Percentiles rank a stretch among this genome's conserved stretches.
These are phyloP conservation scores for Rhizodiscina lignyota DNA, from an alignment of 495 filamentous ascomycete species.

Conservation along the genomic window DNA sequence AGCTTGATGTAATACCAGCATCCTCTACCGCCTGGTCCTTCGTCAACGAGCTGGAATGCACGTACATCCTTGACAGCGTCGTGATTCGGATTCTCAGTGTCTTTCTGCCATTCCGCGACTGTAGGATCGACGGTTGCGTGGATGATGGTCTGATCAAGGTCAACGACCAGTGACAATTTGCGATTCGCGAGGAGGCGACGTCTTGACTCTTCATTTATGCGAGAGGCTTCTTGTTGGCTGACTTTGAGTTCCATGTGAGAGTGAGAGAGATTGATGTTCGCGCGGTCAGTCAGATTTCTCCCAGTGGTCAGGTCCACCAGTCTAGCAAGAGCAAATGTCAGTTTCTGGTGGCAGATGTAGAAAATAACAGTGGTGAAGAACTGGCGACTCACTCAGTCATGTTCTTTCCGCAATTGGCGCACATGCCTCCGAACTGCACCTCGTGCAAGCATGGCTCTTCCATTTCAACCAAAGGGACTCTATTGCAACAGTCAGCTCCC, in stretches of 20 bases:
- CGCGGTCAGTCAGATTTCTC: too few species aligned
- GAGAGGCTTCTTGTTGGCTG: slow-evolving; percentile 49
- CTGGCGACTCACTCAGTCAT: slow-evolving; percentile 63
- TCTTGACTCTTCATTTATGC: slow-evolving; percentile 73
- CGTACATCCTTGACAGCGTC: slow-evolving; percentile 76
- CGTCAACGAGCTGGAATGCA: slow-evolving; percentile 72
- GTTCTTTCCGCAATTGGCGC: slow-evolving; percentile 85
- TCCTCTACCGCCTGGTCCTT: slow-evolving; percentile 54
- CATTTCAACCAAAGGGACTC: slow-evolving; percentile 51
- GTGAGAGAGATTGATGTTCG: slow-evolving; percentile 84
- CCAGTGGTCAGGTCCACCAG: too few species aligned
- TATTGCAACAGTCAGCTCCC: neutral
- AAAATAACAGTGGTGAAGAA: too few species aligned
- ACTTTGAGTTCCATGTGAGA: slow-evolving; percentile 64
- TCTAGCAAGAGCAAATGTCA: too few species aligned
- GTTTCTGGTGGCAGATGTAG: too few species aligned
- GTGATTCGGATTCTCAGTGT: slow-evolving; percentile 79
- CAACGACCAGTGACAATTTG: slow-evolving; percentile 87
- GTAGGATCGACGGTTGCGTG: slow-evolving; percentile 96
- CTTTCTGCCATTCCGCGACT: slow-evolving; percentile 83
- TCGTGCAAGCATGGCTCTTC: slow-evolving; percentile 86
- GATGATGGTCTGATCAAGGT: slow-evolving; percentile 96
- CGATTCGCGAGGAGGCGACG: slow-evolving; percentile 56
- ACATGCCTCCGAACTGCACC: slow-evolving; percentile 79
- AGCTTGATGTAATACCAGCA: slow-evolving; percentile 98